Base-by-base conservation (phyloP, 1,284 basidiomycete genomes). In the Stygiomarasmius scandens region DNA sequence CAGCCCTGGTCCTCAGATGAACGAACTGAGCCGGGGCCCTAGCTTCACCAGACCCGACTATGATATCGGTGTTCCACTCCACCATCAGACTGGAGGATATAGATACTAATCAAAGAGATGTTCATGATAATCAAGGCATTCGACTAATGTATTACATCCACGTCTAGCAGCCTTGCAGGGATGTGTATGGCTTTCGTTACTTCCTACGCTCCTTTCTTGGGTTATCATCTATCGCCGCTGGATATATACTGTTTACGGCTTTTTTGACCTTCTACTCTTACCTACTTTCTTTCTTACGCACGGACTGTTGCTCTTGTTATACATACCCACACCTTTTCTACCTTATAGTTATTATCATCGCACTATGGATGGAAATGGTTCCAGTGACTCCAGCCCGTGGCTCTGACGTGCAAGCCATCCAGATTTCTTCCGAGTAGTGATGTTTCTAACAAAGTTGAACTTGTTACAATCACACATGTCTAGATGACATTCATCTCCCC, bases 51-150 rank as follows among this genome's bases (percentile, higher is more conserved):
- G 68, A 55, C 62, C 66, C 19, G 64, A 69, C 53, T 85, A 86
- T 64, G 83, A 85, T 62, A 71, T 71, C 58, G 79, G 77, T 54
- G 77, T 86, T 24, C 85, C 86, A 43, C 74, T 83, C 60, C 85
- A 88, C 65, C 81, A 87, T 63, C 81, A 84, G 67, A 76, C 74
- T 51, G 29, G 29, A 41, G 77, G 78, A 32, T 83, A 83, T 62
- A 71, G 66, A 67, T 64, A 56, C 29, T 63, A 58, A 47, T 45
- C 38, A n/a, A 32, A 48, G 16, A 41, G 45, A n/a, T 20, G 19
- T 50, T 23, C 51, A 12, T 32, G 22, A 44, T 14, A 25, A 25
- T 41, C 38, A 41, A 32, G 8, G 44, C 41, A 46, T 32, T 29
- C 12, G 19, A n/a, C 29, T 29, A 3, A 36, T 14, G 48, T 49